A percentile compares a stretch with the other conserved stretches of the same genome.
These are phyloP conservation scores for Theobroma cacao DNA, from an alignment of 345 rosid genomes.

Conservation along the genomic window DNA sequence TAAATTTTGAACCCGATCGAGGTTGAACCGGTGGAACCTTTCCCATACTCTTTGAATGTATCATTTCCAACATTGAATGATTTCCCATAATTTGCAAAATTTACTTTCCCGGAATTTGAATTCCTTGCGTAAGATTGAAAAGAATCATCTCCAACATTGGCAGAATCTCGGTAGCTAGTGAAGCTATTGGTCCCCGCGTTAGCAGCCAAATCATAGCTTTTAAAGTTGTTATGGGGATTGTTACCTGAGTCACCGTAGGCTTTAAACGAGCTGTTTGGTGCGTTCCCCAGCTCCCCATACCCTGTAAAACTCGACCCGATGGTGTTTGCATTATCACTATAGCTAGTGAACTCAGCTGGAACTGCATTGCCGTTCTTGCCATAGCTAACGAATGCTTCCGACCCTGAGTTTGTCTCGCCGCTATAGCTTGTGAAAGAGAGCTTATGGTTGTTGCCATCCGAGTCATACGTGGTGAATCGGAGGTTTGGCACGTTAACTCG, in stretches of 20 bases:
- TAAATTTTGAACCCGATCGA: conserved; percentile 43
- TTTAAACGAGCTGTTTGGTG: conserved; percentile 46
- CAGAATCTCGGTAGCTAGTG: conserved; percentile 35
- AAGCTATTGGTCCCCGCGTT: conserved; percentile 33
- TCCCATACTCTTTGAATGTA: conserved; percentile 55
- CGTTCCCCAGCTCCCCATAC: conserved; percentile 50
- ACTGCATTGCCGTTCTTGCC: conserved; percentile 55
- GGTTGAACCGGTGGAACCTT: conserved; percentile 33
- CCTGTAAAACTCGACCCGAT: conserved; percentile 50
- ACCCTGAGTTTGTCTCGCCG: conserved; percentile 47
- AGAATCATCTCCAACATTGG: conserved; percentile 45
- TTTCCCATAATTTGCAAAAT: conserved; percentile 48
- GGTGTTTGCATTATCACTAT: conserved; percentile 43
- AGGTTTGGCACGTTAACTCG: conserved; percentile 57
- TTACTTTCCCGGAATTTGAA: conserved; percentile 37
- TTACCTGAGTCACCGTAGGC: conserved; percentile 56
- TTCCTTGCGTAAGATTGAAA: conserved; percentile 51
- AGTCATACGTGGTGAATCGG: conserved; percentile 40
- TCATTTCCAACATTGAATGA: conserved; percentile 47
- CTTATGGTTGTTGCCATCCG: conserved; percentile 34
- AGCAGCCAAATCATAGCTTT: conserved; percentile 37
- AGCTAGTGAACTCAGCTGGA: conserved; percentile 44
- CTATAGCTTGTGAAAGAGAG: conserved; percentile 47
- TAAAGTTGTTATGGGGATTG: conserved; percentile 49
- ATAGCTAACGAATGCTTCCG: conserved; percentile 45